Conservation (phyloP, 257 asterid genomes). For the Phtheirospermum japonicum region DNA sequence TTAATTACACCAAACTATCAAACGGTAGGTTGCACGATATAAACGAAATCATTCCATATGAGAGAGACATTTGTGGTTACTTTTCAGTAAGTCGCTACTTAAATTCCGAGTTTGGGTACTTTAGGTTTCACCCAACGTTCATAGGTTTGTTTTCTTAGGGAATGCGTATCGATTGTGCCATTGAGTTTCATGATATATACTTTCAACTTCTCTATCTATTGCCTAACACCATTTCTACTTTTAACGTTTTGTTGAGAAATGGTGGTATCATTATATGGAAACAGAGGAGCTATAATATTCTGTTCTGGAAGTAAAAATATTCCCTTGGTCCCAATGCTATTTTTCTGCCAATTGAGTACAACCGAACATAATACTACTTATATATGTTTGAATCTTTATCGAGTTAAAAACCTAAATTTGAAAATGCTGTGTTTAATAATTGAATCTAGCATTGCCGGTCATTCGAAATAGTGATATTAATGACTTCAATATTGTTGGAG, state of each 20-base stretch:
- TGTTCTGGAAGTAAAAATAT: constrained; percentile 18
- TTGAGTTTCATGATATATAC: constrained; percentile 13
- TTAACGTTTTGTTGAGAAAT: constrained; percentile 14
- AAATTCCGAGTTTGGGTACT: constrained; percentile 30
- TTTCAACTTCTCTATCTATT: constrained; percentile 19
- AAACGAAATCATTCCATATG: constrained; percentile 24
- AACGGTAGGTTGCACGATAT: constrained; percentile 6
- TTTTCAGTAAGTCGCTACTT: constrained; percentile 25
- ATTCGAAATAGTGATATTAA: no score
- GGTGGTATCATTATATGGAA: constrained; percentile 28
- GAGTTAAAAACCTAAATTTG: no score
- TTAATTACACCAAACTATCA: constrained; percentile 19
- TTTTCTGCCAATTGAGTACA: not conserved
- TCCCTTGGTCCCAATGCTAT: not conserved
- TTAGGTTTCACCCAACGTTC: constrained; percentile 45
- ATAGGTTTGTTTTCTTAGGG: constrained; percentile 42
- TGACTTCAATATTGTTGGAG: no score
- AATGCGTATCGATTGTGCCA: constrained; percentile 26
- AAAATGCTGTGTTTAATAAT: no score
- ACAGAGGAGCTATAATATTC: constrained; percentile 16
- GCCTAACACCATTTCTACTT: constrained; percentile 31
- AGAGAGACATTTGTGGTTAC: constrained; percentile 40
- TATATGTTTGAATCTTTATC: not conserved
- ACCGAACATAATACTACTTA: not conserved
- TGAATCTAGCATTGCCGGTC: no score